These are phyloP conservation scores for Juglanconis juglandina DNA, from an alignment of 2,329 filamentous ascomycete genomes.

Conservation along the genomic window DNA sequence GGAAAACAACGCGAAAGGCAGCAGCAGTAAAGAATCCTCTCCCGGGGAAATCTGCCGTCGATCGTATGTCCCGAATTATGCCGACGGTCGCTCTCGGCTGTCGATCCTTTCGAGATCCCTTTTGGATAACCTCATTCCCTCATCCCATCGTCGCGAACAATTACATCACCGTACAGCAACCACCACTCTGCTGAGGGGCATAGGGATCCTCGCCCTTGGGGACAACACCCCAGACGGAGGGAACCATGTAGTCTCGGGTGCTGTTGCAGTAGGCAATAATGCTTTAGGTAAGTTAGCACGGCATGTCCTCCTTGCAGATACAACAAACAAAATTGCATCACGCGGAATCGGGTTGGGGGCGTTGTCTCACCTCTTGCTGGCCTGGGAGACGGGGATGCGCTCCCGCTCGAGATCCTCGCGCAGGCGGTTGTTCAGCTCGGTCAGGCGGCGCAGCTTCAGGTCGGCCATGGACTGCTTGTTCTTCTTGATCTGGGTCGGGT, in stretches of 20 bases:
- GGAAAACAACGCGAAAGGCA: slow-evolving; percentile 17
- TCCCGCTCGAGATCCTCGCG: slow-evolving; percentile 95
- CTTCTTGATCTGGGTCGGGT: slow-evolving; percentile 71
- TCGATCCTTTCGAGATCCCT: slow-evolving; percentile 12
- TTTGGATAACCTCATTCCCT: slow-evolving; percentile 16
- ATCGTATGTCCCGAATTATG: slow-evolving; percentile 15
- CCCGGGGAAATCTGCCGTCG: slow-evolving; percentile 8
- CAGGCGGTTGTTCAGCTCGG: slow-evolving; percentile 92
- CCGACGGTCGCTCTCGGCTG: slow-evolving; percentile 8
- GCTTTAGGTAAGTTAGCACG: slow-evolving; percentile 44
- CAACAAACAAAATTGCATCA: not conserved
- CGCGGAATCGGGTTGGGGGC: not conserved
- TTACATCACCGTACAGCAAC: slow-evolving; percentile 96
- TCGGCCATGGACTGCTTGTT: slow-evolving; percentile 99
- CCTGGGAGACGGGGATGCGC: slow-evolving; percentile 92
- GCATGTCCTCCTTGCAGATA: not conserved
- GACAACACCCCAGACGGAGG: slow-evolving; percentile 91
- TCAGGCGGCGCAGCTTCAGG: slow-evolving; percentile 91
- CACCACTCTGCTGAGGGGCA: slow-evolving; percentile 85
- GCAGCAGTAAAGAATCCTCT: not conserved
- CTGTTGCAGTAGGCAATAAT: slow-evolving; percentile 98
- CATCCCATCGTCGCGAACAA: slow-evolving; percentile 11
- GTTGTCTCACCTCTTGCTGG: slow-evolving; percentile 70
- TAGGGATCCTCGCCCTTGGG: slow-evolving; percentile 98
- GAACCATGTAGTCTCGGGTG: slow-evolving; percentile 98